A percentile compares a stretch with the other conserved stretches of the same genome.
phyloP scores from a whole-genome alignment of 257 asterid genomes.

The Nicotiana otophora region DNA sequence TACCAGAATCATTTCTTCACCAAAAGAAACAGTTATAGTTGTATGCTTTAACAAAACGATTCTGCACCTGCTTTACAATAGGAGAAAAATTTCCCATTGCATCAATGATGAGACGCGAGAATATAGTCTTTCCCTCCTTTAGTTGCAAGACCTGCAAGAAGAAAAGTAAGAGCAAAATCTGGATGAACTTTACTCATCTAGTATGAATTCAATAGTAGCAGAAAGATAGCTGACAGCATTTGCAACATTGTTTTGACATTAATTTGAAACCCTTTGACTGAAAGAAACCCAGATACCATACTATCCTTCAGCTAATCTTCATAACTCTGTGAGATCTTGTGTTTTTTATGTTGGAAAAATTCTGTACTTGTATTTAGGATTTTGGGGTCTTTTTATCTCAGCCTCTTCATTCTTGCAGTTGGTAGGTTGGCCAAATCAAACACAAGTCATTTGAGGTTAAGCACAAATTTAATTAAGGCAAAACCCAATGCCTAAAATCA shows the following conservation, averaged over 20 bases:
- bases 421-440: neutral
- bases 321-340: neutral
- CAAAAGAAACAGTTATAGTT: neutral
- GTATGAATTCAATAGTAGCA: neutral
- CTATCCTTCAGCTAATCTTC: neutral
- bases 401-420: neutral
- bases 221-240: neutral
- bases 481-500: neutral
- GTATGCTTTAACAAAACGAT: constrained; percentile 7
- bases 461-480: neutral
- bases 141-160: constrained; percentile 57
- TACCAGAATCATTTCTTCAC: neutral
- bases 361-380: neutral
- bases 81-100: constrained; percentile 99
- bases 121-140: constrained; percentile 59
- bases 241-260: neutral
- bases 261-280: neutral
- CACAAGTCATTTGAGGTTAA: neutral
- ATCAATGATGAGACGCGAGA: constrained; percentile 77
- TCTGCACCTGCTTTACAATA: constrained; percentile 70
- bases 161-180: neutral
- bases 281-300: neutral
- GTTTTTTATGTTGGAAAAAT: neutral
- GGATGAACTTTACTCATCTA: neutral
- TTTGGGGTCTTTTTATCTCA: neutral